Base-by-base conservation (phyloP, 768 basidiomycete species). In the Amanita brunnescens region DNA sequence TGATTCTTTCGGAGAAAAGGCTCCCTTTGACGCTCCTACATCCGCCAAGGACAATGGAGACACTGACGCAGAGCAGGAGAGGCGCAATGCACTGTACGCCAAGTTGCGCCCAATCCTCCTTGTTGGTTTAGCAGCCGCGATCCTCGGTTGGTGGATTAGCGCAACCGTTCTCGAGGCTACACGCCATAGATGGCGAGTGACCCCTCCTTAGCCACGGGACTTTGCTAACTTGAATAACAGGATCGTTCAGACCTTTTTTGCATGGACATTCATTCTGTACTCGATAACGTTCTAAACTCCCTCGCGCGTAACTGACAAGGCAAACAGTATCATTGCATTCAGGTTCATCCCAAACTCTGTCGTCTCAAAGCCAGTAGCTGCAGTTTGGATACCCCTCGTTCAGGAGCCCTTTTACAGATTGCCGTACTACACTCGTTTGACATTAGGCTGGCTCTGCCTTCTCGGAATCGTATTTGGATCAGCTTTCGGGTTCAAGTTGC, bases 101-200 rank as follows among this genome's bases (percentile, higher is more conserved):
- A 68, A 62, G 51, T 57, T 65, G 49, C 70, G 75, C 10, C 71
- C 73, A n/a, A 67, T 68, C 57, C 61, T 81, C 42, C 68, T 90
- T 32, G 65, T 64, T 42, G 78, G 58, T 13, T 55, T 83, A 0
- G 84, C 82, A 8, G 59, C 72, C 10, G 62, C 83, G 45, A 87
- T 92, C 56, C 69, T 91, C 38, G 89, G 78, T 37, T 92, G 89
- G 89, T 92, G 89, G 89, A 81, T 92, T 32, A 84, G 83, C 54
- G 68, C 89, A 7, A 89, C 79, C 0, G 63, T 89, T 10, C 66
- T 91, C 44, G 58, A 70, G 49, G 80, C 74, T 5, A 91, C 90
- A 2, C 79, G 89, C 47, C 82, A 79, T 64, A 74, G 87, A 70
- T 92, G 89, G 87, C 79, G 67, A 54, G 70, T 61, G 39, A 57